These are phyloP conservation scores for Pachysandra terminalis DNA, from an alignment of 164 flowering plant species.

Conservation along the genomic window DNA sequence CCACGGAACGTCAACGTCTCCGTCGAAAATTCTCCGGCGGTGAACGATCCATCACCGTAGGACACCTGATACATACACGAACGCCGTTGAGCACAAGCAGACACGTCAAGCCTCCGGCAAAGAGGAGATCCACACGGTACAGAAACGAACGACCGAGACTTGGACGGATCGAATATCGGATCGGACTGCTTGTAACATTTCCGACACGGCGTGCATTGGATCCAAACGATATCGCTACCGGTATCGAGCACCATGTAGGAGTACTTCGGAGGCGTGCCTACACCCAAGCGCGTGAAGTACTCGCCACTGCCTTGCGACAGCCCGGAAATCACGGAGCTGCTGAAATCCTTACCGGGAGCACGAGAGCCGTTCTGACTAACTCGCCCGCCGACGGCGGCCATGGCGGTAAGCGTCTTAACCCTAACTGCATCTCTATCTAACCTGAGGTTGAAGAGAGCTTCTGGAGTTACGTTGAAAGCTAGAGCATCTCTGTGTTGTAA, in stretches of 20 bases:
- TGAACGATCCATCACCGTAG: slow-evolving; percentile 63
- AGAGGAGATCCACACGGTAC: slow-evolving; percentile 45
- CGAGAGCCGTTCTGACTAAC: not conserved
- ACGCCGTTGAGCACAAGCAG: slow-evolving; percentile 15
- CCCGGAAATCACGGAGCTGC: slow-evolving; percentile 43
- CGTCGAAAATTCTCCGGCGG: slow-evolving; percentile 45
- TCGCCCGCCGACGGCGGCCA: not conserved
- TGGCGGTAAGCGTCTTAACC: not conserved
- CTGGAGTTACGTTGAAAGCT: slow-evolving; percentile 7
- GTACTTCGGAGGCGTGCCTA: slow-evolving; percentile 56
- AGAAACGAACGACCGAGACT: slow-evolving; percentile 32
- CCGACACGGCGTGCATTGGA: slow-evolving; percentile 64
- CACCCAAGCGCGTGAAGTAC: slow-evolving; percentile 67
- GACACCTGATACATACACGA: slow-evolving; percentile 39
- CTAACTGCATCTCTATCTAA: slow-evolving; percentile 12
- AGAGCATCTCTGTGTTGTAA: not conserved
- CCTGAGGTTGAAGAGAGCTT: slow-evolving; percentile 9
- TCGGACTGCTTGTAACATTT: slow-evolving; percentile 61
- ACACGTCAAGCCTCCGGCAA: slow-evolving; percentile 31
- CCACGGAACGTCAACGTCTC: slow-evolving; percentile 48
- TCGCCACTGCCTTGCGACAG: slow-evolving; percentile 67
- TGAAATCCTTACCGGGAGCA: not conserved
- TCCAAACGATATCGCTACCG: slow-evolving; percentile 74
- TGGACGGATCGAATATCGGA: slow-evolving; percentile 59
- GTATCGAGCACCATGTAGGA: slow-evolving; percentile 66